These are phyloP conservation scores for Cordyceps tenuipes DNA, from an alignment of 2,329 filamentous ascomycete genomes.

Conservation along the genomic window DNA sequence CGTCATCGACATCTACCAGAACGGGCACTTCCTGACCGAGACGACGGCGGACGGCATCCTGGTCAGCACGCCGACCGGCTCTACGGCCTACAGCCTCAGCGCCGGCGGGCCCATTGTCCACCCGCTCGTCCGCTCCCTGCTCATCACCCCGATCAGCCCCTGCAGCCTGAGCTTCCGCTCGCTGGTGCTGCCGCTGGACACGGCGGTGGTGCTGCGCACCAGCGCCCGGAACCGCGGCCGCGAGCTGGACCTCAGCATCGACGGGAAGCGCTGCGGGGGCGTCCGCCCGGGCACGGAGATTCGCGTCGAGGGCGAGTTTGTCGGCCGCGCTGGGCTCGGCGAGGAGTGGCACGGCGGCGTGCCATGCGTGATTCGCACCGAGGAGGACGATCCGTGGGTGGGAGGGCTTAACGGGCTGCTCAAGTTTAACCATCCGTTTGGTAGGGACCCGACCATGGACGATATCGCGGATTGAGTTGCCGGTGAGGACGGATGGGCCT, in stretches of 20 bases:
- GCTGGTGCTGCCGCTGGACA: constrained; percentile 78
- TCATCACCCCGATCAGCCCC: constrained; percentile 91
- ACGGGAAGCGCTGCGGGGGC: constrained; percentile 61
- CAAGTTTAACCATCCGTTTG: constrained; percentile 98
- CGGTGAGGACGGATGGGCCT: not conserved
- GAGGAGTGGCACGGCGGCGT: constrained; percentile 68
- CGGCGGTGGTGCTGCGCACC: constrained; percentile 71
- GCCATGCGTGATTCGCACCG: constrained; percentile 74
- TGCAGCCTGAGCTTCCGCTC: constrained; percentile 88
- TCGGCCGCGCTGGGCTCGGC: constrained; percentile 38
- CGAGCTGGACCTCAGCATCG: constrained; percentile 71
- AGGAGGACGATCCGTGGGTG: constrained; percentile 89
- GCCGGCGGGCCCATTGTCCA: constrained; percentile 91
- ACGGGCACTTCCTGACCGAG: constrained; percentile 82
- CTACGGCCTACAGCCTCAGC: constrained; percentile 90
- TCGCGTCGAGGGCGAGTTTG: constrained; percentile 77
- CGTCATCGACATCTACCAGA: constrained; percentile 85
- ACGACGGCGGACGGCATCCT: constrained; percentile 94
- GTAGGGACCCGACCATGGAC: constrained; percentile 33
- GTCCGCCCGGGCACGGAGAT: constrained; percentile 75
- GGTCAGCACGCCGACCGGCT: constrained; percentile 86
- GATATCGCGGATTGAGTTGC: constrained; percentile 19
- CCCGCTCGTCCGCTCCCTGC: constrained; percentile 77
- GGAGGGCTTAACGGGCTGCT: constrained; percentile 85
- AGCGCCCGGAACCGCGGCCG: constrained; percentile 71